phyloP scores from a whole-genome alignment of 345 rosid species.

The Linum lewisii region DNA sequence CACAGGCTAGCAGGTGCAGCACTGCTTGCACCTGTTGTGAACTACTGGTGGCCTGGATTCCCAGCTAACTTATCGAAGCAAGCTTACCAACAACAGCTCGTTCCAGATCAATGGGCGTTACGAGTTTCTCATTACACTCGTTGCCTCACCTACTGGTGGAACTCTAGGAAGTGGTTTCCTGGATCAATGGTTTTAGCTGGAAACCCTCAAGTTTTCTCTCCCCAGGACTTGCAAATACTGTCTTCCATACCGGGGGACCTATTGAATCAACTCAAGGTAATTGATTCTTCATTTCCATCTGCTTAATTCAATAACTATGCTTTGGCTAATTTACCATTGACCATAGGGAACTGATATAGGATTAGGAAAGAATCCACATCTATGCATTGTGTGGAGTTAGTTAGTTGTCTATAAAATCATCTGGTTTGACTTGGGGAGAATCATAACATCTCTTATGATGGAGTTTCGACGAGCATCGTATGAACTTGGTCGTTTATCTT shows the following conservation, averaged over 20 bases:
- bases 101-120: constrained; percentile 27
- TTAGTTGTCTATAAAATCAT: no score
- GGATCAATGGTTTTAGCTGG: constrained; percentile 43
- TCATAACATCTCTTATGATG: no score
- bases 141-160: constrained; percentile 60
- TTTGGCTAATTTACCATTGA: no score
- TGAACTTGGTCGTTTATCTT: no score
- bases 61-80: constrained; percentile 40
- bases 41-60: constrained; percentile 71
- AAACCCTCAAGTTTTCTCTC: constrained; percentile 49
- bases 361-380: no score
- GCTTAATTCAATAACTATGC: no score
- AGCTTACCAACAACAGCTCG: constrained; percentile 50
- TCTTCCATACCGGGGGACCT: constrained; percentile 57
- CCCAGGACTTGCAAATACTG: constrained; percentile 53
- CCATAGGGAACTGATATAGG: no score
- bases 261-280: constrained; percentile 66
- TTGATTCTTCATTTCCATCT: no score
- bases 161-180: constrained; percentile 54
- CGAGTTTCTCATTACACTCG: constrained; percentile 61
- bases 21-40: constrained; percentile 58
- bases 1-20: constrained; percentile 76
- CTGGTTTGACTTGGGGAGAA: no score
- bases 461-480: no score
- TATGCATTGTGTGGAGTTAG: no score